Evolutionary conservation across 2,329 filamentous ascomycete species (phyloP), one percentile per base, ranked within the genome.

Genomic region (Lachnellula subtilissima): DNA sequence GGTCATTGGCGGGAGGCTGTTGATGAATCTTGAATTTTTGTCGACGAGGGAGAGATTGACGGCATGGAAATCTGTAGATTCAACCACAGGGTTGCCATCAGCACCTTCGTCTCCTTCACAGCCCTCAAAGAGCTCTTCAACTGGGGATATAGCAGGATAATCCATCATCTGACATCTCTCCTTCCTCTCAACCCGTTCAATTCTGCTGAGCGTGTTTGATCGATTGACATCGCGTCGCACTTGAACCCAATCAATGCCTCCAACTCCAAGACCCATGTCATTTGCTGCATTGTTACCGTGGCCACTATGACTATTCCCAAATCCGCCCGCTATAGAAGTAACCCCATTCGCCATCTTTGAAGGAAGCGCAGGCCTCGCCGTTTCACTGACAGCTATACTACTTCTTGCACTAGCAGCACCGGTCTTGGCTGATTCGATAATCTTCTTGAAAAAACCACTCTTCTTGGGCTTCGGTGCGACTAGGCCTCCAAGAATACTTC

Each of bases 151-250:
- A 0, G 92, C 88, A 0, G 91, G 87, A 61, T 95, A 85, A 63
- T 97, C 92, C 76, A 97, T 85, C 89, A 97, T 94, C 67, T 96
- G 88, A 68, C 92, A 97, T 53, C 93, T 83, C 66, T 99, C 93
- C 45, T 84, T 86, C 53, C 93, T 80, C 69, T 99, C 94, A 40
- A 85, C 79, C 19, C 87, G 83, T 74, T 99, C 94, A 62, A 93
- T 94, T 59, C 86, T 87, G 72, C 92, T 96, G 39, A 97, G 78
- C 0, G 93, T 94, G 68, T 96, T 97, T 3, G 93, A 96, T 37
- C 94, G 84, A 71, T 99, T 97, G 48, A 99, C 88, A 72, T 99
- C 95, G 47, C 94, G 85, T 37, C 94, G 87, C 22, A 97, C 91
- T 70, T 97, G 92, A n/a, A 99, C 91, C 92, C 94, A 99, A 70